Base-by-base conservation (phyloP, 352 stramenopile genomes). In the Phytophthora pseudosyringae region DNA sequence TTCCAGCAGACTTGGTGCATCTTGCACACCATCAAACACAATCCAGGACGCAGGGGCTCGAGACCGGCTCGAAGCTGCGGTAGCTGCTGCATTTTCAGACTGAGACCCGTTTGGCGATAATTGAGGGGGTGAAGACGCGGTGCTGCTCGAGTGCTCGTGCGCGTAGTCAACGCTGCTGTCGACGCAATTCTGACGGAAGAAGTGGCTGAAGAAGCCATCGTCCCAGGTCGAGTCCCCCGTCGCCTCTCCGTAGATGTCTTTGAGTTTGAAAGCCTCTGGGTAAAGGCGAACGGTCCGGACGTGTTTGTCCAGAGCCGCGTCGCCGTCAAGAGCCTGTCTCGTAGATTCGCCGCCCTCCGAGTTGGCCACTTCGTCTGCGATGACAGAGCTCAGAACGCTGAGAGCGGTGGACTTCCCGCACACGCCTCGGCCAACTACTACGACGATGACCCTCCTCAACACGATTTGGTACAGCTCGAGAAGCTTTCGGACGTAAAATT, bases 331-430 rank as follows among this genome's bases (percentile, higher is more conserved):
- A 31, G 59, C 26, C n/a, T 31, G 21, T n/a, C 16, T 25, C 21
- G 10, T 35, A 1, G 49, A 4, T 49, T 57, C 18, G 25, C 6
- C n/a, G 48, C 11, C 13, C 16, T 65, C 33, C 11, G 46, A 58
- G 31, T 35, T 15, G 0, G 35, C 9, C 31, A 50, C 21, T 28
- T 76, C 58, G n/a, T 39, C 50, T 4, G 53, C 40, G 29, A 75
- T 64, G 9, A 88, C 43, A 16, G 54, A 50, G n/a, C 76, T 67
- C 0, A 90, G 36, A 4, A 86, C 47, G 10, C 67, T 67, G 13
- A 91, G 74, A 13, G 76, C 75, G 10, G 69, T 90, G 12, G 84
- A 88, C 61, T 93, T 91, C 3, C 84, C 84, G 18, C 67, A 86
- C 21, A 76, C 68, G 0, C 70, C 74, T n/a, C 53, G 61, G 9